phyloP scores from a whole-genome alignment of 768 basidiomycete genomes.

The Trametes cingulata region DNA sequence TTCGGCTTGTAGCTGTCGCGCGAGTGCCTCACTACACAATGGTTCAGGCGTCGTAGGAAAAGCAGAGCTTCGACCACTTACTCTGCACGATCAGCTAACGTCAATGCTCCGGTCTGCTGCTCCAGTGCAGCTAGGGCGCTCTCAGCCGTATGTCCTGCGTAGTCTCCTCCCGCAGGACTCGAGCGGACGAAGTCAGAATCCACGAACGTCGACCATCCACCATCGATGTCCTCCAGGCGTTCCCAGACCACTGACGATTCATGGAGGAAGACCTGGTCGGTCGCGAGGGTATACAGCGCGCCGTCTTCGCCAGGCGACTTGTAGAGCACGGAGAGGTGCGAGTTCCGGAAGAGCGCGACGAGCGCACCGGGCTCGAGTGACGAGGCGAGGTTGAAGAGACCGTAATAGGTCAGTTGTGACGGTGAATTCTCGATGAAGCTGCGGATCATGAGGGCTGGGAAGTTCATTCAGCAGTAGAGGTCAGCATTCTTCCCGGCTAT shows the following conservation, averaged over 20 bases:
- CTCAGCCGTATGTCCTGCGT: constrained; percentile 71
- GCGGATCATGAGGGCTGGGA: constrained; percentile 63
- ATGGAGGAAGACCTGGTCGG: constrained; percentile 77
- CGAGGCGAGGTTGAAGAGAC: constrained; percentile 75
- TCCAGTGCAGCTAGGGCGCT: constrained; percentile 55
- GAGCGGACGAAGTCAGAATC: constrained; percentile 67
- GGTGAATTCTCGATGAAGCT: constrained; percentile 68
- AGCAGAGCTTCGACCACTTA: constrained; percentile 36
- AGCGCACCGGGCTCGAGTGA: constrained; percentile 51
- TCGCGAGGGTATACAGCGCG: constrained; percentile 79
- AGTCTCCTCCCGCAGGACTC: constrained; percentile 77
- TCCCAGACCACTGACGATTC: constrained; percentile 91
- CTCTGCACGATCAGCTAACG: constrained; percentile 57
- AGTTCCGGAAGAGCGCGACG: constrained; percentile 89
- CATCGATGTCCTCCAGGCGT: constrained; percentile 85
- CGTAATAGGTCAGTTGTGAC: constrained; percentile 87
- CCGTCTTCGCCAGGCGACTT: constrained; percentile 44
- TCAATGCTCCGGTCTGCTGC: constrained; percentile 40
- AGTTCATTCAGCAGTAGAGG: too few relatives aligned
- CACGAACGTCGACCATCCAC: constrained; percentile 73
- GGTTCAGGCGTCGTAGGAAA: background rate
- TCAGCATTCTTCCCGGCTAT: background rate
- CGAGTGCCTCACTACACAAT: constrained; percentile 58
- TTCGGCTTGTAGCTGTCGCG: constrained; percentile 76
- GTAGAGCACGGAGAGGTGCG: constrained; percentile 87